phyloP scores from a whole-genome alignment of 2,329 filamentous ascomycete species.

The Pseudogymnoascus sp. region DNA sequence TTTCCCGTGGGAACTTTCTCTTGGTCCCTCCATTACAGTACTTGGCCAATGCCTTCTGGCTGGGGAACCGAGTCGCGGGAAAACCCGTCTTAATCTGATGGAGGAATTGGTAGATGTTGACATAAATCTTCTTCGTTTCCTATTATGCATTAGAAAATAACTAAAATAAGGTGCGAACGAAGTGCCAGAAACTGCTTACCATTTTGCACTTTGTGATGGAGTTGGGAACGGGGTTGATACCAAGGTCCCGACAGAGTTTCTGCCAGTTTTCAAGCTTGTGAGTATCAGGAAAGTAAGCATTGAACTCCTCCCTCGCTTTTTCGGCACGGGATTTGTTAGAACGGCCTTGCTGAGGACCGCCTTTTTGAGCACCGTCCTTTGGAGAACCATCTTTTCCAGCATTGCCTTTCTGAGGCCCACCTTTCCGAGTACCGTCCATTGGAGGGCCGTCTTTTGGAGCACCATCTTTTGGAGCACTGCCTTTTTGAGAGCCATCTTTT shows the following conservation, averaged over 20 bases:
- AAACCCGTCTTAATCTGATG: conserved; percentile 24
- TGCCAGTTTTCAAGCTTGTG: conserved; percentile 37
- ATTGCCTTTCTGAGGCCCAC: too few relatives aligned
- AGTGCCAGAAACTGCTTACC: conserved; percentile 25
- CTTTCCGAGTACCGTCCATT: not conserved
- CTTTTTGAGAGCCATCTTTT: not conserved
- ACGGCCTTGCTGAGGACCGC: too few relatives aligned
- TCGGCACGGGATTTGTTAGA: not conserved
- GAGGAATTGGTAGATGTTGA: conserved; percentile 45
- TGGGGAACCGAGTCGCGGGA: not conserved
- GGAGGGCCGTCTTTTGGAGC: not conserved
- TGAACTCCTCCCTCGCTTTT: conserved; percentile 13
- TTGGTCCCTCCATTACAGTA: not conserved
- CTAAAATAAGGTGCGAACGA: not conserved
- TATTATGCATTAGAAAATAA: conserved; percentile 19
- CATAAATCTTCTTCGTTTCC: conserved; percentile 35
- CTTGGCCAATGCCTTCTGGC: not conserved
- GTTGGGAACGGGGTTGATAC: conserved; percentile 29
- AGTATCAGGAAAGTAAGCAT: conserved; percentile 19
- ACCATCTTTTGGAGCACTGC: not conserved
- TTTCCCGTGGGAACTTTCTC: not conserved
- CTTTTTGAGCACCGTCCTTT: not conserved
- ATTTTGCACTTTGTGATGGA: conserved; percentile 40
- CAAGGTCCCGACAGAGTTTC: conserved; percentile 37
- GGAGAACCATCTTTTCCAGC: not conserved